Evolutionary conservation across 805 yeast species (phyloP).

Genomic region (Cyberlindnera maritima): DNA sequence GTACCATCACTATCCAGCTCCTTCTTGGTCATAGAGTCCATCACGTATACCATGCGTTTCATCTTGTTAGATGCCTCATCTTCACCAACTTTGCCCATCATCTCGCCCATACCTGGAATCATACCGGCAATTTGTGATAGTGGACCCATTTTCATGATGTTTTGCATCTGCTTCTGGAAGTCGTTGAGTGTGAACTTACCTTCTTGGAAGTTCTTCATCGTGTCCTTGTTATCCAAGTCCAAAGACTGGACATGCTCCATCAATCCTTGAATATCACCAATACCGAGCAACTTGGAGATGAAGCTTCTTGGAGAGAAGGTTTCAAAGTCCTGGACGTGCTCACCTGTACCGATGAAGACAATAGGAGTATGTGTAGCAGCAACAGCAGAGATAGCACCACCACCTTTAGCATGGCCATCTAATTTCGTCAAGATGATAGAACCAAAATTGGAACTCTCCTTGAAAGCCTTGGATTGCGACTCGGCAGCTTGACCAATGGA

Average conservation of each 20-base stretch:
- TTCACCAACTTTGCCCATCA: slow-evolving; percentile 86
- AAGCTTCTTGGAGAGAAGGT: slow-evolving; percentile 86
- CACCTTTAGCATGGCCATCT: slow-evolving; percentile 99
- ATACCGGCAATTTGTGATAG: slow-evolving; percentile 88
- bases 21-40: slow-evolving; percentile 94
- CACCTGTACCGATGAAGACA: slow-evolving; percentile 97
- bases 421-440: slow-evolving; percentile 91
- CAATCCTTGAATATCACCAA: slow-evolving; percentile 91
- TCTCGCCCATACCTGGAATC: slow-evolving; percentile 89
- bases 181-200: slow-evolving; percentile 92
- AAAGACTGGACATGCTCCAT: slow-evolving; percentile 91
- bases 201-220: slow-evolving; percentile 88
- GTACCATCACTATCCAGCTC: slow-evolving; percentile 91
- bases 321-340: slow-evolving; percentile 91
- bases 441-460: slow-evolving; percentile 90
- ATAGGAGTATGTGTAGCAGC: slow-evolving; percentile 96
- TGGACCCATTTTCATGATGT: slow-evolving; percentile 96
- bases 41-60: slow-evolving; percentile 83
- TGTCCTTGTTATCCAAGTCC: slow-evolving; percentile 84
- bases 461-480: slow-evolving; percentile 89
- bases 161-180: slow-evolving; percentile 91
- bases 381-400: slow-evolving; percentile 98
- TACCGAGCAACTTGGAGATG: slow-evolving; percentile 88
- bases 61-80: slow-evolving; percentile 84
- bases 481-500: slow-evolving; percentile 99